A percentile compares a stretch with the other conserved stretches of the same genome.
These are phyloP conservation scores for Alectoria sarmentosa DNA, from an alignment of 495 filamentous ascomycete genomes.

Conservation along the genomic window DNA sequence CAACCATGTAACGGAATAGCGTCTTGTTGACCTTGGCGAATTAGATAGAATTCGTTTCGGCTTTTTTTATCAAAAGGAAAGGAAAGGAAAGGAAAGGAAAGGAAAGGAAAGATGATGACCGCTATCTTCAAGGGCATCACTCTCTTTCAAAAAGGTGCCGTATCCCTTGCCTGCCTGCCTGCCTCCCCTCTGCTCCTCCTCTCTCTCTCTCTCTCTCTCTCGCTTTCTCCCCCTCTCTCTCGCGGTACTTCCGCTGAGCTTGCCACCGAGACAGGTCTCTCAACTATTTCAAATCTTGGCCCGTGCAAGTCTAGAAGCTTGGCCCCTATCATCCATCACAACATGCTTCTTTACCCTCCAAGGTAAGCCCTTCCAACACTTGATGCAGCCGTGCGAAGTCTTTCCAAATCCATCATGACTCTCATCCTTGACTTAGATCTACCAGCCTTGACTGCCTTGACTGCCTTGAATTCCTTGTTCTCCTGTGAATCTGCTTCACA, in stretches of 20 bases:
- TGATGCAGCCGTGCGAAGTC: constrained; percentile 2
- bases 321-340: neutral
- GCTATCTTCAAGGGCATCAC: neutral
- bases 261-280: neutral
- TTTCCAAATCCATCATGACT: constrained; percentile 15
- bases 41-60: neutral
- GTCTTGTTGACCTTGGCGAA: neutral
- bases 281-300: neutral
- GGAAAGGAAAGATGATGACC: neutral
- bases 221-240: too few relatives aligned
- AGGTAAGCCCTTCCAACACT: constrained; percentile 5
- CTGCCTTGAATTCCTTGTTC: constrained; percentile 8
- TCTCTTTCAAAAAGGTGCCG: neutral
- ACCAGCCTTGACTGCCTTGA: constrained; percentile 1
- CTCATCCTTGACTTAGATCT: neutral
- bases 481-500: constrained; percentile 3
- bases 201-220: too few relatives aligned
- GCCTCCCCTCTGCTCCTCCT: neutral
- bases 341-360: neutral
- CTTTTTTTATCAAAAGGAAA: too few relatives aligned
- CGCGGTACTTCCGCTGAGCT: neutral
- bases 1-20: too few relatives aligned
- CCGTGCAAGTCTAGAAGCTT: neutral
- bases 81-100: too few relatives aligned
- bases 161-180: neutral